phyloP scores from a whole-genome alignment of 2,329 filamentous ascomycete species.

The Thelonectria discophora region DNA sequence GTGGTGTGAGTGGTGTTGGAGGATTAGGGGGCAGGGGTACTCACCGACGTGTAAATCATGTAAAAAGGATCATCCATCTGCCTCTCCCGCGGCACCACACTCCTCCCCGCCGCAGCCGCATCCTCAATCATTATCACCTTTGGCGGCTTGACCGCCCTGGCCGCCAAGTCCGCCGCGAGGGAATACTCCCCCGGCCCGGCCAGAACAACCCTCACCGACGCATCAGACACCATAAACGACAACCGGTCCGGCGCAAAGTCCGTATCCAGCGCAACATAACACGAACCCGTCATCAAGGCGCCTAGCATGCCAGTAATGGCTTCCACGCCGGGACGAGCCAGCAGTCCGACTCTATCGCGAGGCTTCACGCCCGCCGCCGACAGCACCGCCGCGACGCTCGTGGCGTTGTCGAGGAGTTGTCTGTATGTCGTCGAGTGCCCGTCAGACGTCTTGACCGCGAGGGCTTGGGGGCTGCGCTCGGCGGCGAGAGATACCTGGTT shows the following conservation, averaged over 20 bases:
- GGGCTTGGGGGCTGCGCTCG: constrained; percentile 34
- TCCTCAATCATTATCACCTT: constrained; percentile 33
- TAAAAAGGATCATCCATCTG: constrained; percentile 37
- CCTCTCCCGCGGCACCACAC: constrained; percentile 21
- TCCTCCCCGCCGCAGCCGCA: constrained; percentile 27
- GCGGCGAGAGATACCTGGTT: constrained; percentile 36
- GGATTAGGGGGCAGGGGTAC: not conserved
- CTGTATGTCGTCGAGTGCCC: constrained; percentile 35
- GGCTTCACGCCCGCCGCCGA: constrained; percentile 31
- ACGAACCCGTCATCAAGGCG: constrained; percentile 34
- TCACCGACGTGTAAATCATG: constrained; percentile 41
- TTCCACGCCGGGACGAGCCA: constrained; percentile 36
- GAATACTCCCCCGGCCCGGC: constrained; percentile 33
- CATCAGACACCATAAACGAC: constrained; percentile 38
- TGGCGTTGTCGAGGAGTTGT: constrained; percentile 34
- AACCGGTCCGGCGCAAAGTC: constrained; percentile 40
- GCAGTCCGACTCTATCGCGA: constrained; percentile 32
- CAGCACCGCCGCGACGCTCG: constrained; percentile 37
- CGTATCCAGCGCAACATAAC: constrained; percentile 40
- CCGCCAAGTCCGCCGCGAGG: constrained; percentile 28
- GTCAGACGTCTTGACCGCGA: constrained; percentile 40
- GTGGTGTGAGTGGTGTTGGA: constrained; percentile 13
- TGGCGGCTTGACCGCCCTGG: constrained; percentile 24
- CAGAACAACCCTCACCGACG: constrained; percentile 29
- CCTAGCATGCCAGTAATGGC: constrained; percentile 36